Evolutionary conservation across 179 eudicot species (phyloP).

Genomic region (Silene noctiflora): DNA sequence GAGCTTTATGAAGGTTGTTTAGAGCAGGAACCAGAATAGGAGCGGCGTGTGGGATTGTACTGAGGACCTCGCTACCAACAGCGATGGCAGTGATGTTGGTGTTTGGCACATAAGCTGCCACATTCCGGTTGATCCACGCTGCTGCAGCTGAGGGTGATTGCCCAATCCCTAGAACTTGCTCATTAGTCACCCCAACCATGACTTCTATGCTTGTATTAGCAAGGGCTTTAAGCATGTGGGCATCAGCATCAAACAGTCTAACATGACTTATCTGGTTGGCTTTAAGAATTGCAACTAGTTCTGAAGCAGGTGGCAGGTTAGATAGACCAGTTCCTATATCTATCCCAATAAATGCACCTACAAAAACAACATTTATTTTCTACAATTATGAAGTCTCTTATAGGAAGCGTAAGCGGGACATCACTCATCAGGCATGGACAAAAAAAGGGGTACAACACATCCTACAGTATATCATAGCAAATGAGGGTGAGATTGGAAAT

Average conservation of each 20-base stretch:
- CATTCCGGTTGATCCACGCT: slow-evolving; percentile 65
- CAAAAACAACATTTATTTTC: slow-evolving; percentile 15
- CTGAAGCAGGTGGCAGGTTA: slow-evolving; percentile 55
- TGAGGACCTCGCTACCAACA: slow-evolving; percentile 75
- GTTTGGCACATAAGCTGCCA: slow-evolving; percentile 65
- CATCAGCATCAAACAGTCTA: slow-evolving; percentile 66
- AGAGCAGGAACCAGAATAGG: slow-evolving; percentile 66
- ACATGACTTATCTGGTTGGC: slow-evolving; percentile 64
- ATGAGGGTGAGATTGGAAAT: too few species aligned
- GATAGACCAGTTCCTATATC: slow-evolving; percentile 67
- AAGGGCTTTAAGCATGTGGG: slow-evolving; percentile 67
- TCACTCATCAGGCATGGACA: too few species aligned
- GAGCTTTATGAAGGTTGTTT: slow-evolving; percentile 65
- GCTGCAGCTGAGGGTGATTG: slow-evolving; percentile 67
- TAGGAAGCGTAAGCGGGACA: too few species aligned
- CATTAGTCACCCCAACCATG: slow-evolving; percentile 68
- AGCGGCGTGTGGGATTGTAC: slow-evolving; percentile 67
- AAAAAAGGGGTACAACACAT: too few species aligned
- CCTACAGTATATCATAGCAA: too few species aligned
- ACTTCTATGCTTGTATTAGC: slow-evolving; percentile 76
- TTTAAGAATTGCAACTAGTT: slow-evolving; percentile 54
- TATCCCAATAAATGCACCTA: slow-evolving; percentile 67
- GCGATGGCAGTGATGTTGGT: slow-evolving; percentile 82
- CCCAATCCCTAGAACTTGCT: slow-evolving; percentile 67
- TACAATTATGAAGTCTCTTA: not conserved